phyloP scores from a whole-genome alignment of 2,329 filamentous ascomycete species.

The Onygenales sp. region DNA sequence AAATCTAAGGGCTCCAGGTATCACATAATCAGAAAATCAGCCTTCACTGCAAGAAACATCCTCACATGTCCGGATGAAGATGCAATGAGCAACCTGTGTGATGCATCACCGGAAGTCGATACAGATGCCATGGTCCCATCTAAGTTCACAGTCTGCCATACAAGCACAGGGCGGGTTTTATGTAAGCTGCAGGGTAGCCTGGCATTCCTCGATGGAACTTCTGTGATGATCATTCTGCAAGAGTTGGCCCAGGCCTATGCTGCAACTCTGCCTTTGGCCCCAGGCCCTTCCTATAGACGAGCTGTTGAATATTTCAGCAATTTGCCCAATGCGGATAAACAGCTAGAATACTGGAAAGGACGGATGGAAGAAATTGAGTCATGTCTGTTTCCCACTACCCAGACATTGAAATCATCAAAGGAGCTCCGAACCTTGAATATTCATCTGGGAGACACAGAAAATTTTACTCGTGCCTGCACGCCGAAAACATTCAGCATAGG shows the following conservation, averaged over 20 bases:
- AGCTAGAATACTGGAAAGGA: conserved; percentile 6
- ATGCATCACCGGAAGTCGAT: background rate
- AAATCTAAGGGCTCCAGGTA: background rate
- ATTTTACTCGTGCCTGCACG: conserved; percentile 3
- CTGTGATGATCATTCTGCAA: conserved; percentile 6
- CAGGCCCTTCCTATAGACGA: background rate
- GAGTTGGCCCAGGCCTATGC: conserved; percentile 3
- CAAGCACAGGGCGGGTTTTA: conserved; percentile 3
- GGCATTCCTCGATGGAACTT: conserved; percentile 9
- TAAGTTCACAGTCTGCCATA: conserved; percentile 9
- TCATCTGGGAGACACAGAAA: background rate
- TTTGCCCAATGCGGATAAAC: background rate
- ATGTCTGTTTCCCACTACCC: conserved; percentile 3
- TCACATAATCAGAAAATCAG: background rate
- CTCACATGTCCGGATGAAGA: background rate
- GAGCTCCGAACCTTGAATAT: background rate
- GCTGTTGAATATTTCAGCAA: conserved; percentile 3
- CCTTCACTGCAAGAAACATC: background rate
- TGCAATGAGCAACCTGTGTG: background rate
- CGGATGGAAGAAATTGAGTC: conserved; percentile 3
- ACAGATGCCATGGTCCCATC: background rate
- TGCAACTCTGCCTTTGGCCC: background rate
- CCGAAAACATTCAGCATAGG: conserved; percentile 9
- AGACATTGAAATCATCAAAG: background rate
- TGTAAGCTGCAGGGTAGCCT: conserved; percentile 8